Base-by-base conservation (phyloP, 2,329 filamentous ascomycete species). In the Scopulariopsis brevicaulis region DNA sequence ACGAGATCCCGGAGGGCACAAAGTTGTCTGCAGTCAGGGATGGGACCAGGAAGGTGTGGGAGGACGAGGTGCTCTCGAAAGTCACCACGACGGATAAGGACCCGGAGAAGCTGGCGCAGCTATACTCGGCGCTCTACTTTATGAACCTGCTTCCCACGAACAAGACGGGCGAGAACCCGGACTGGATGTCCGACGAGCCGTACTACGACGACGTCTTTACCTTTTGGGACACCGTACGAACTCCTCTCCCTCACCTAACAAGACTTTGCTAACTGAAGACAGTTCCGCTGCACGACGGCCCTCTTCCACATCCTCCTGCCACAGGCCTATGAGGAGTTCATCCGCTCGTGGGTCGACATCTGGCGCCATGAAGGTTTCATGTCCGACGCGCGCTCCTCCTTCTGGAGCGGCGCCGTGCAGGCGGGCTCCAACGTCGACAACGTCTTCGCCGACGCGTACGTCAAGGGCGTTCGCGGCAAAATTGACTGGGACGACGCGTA, bases 131-230 rank as follows among this genome's bases (percentile, higher is more conserved):
- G 0, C 66, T 90, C 37, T 89, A 89, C 64, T 85, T 86, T 63
- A 86, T 86, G 80, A 80, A 83, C 59, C 68, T 89, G 12, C 78
- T 88, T 40, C 85, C 86, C 0, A 85, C 84, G 1, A 87, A 89
- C 65, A 81, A 84, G 61, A 88, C 85, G 0, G 85, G 84, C 0
- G 86, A 89, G 65, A 90, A 89, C 60, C 85, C 85, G 0, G 68
- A 76, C 0, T 89, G 86, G 85, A 66, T 71, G 1, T 84, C 82
- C 1, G 63, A 66, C 0, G 86, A 89, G 66, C 85, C 86, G 1
- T 88, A 87, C 64, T 89, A 86, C 64, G 82, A 87, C 59, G 86
- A 89, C 59, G 81, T 85, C 18, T 88, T 87, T 64, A 89, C 86
- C 0, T 77, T 86, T 24, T 89, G 86, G 86, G 79, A 82, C 59